phyloP scores from a whole-genome alignment of 352 stramenopile genomes.

The Halophytophthora batemanensis region DNA sequence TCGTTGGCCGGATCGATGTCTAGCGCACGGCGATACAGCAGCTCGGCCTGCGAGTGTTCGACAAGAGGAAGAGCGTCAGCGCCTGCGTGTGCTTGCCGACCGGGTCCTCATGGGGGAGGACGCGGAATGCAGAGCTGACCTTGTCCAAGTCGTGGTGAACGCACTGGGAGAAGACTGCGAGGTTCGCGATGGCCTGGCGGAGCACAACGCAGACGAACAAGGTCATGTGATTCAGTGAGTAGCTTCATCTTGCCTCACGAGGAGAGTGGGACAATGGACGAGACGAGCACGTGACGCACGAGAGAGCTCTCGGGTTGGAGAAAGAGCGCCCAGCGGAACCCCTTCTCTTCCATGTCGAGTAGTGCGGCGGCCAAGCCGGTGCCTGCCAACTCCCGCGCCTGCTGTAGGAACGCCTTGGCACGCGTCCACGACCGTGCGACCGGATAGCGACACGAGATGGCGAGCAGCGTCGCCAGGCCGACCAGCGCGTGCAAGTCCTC shows the following conservation, averaged over 20 bases:
- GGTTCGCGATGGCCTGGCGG: constrained; percentile 53
- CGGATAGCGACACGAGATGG: constrained; percentile 62
- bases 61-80: neutral
- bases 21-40: constrained; percentile 63
- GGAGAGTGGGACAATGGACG: neutral
- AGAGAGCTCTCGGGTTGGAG: constrained; percentile 47
- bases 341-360: constrained; percentile 43
- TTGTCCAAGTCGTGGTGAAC: constrained; percentile 58
- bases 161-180: constrained; percentile 60
- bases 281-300: constrained; percentile 21
- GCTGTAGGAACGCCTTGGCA: constrained; percentile 33
- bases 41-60: constrained; percentile 34
- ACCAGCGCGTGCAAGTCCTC: constrained; percentile 38
- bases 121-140: neutral
- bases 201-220: neutral
- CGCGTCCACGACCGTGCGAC: constrained; percentile 48
- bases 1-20: constrained; percentile 49
- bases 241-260: neutral
- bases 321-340: constrained; percentile 65
- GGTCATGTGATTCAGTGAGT: neutral
- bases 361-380: constrained; percentile 15
- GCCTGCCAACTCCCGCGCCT: constrained; percentile 12
- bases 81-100: no score
- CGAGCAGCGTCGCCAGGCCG: constrained; percentile 48
- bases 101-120: neutral